These are phyloP conservation scores for Penstemon eatonii DNA, from an alignment of 257 asterid genomes.

Conservation along the genomic window DNA sequence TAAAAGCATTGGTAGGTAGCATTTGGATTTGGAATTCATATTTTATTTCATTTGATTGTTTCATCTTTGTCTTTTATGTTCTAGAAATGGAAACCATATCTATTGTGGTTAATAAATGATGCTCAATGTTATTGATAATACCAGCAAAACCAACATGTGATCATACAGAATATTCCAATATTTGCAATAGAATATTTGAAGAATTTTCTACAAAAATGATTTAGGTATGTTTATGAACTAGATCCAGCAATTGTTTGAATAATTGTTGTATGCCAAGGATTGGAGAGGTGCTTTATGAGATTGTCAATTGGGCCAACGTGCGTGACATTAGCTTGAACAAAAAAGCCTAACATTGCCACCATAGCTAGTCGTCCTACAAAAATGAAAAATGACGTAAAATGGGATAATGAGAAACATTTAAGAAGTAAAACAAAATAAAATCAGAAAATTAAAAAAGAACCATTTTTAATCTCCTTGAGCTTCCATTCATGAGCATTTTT, in stretches of 20 bases:
- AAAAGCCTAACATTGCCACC: constrained; percentile 83
- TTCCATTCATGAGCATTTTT: constrained; percentile 82
- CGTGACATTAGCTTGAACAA: constrained; percentile 85
- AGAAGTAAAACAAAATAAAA: neutral
- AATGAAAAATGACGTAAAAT: neutral
- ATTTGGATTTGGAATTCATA: too few relatives aligned
- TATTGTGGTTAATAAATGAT: too few relatives aligned
- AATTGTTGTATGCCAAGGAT: constrained; percentile 85
- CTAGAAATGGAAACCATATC: too few relatives aligned
- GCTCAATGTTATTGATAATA: too few relatives aligned
- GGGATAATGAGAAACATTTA: neutral
- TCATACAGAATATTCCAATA: too few relatives aligned
- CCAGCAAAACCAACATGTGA: too few relatives aligned
- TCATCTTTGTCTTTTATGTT: too few relatives aligned
- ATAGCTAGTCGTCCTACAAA: constrained; percentile 75
- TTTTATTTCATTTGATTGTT: too few relatives aligned
- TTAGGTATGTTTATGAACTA: constrained; percentile 34
- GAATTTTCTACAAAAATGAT: neutral
- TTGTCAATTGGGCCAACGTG: constrained; percentile 86
- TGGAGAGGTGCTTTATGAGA: constrained; percentile 67
- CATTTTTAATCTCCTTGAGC: constrained; percentile 91
- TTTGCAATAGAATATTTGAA: neutral
- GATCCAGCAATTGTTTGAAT: constrained; percentile 58
- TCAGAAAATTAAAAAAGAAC: constrained; percentile 28
- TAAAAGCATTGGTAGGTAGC: too few relatives aligned